phyloP scores from a whole-genome alignment of 2,329 filamentous ascomycete species.

The Cadophora luteo-olivacea region DNA sequence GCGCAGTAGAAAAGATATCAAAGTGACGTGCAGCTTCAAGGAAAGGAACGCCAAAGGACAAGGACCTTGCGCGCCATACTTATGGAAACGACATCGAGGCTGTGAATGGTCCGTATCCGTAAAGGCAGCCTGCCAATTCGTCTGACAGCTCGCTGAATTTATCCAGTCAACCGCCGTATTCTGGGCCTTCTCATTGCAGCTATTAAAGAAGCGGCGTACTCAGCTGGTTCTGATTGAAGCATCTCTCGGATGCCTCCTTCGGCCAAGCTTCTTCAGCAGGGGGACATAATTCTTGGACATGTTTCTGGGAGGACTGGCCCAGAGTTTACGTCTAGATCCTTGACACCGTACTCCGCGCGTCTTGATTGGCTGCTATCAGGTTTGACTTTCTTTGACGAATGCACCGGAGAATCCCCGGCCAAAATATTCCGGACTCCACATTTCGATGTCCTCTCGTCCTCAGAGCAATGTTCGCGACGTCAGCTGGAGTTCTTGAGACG shows the following conservation, averaged over 20 bases:
- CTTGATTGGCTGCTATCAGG: conserved; percentile 1
- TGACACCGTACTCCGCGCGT: background rate
- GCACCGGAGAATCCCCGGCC: background rate
- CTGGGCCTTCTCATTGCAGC: conserved; percentile 8
- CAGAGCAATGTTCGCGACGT: background rate
- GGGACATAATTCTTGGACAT: background rate
- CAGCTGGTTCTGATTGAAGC: conserved; percentile 10
- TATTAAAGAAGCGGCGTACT: conserved; percentile 1
- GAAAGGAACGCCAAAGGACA: background rate
- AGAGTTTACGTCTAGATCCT: background rate
- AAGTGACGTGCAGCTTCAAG: conserved; percentile 4
- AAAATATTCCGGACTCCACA: background rate
- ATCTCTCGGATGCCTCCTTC: background rate
- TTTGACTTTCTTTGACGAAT: background rate
- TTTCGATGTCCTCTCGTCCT: background rate
- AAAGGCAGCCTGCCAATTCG: conserved; percentile 4
- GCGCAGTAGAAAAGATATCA: background rate
- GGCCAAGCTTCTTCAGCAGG: background rate
- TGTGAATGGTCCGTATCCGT: conserved; percentile 14
- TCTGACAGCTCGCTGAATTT: background rate
- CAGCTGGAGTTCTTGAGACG: background rate
- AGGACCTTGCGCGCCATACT: conserved; percentile 8
- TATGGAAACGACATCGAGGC: conserved; percentile 12
- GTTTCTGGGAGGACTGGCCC: background rate
- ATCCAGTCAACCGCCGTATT: background rate